A percentile compares a stretch with the other conserved stretches of the same genome.
These are phyloP conservation scores for Peniophora sp. DNA, from an alignment of 1,284 basidiomycete species.

Conservation along the genomic window DNA sequence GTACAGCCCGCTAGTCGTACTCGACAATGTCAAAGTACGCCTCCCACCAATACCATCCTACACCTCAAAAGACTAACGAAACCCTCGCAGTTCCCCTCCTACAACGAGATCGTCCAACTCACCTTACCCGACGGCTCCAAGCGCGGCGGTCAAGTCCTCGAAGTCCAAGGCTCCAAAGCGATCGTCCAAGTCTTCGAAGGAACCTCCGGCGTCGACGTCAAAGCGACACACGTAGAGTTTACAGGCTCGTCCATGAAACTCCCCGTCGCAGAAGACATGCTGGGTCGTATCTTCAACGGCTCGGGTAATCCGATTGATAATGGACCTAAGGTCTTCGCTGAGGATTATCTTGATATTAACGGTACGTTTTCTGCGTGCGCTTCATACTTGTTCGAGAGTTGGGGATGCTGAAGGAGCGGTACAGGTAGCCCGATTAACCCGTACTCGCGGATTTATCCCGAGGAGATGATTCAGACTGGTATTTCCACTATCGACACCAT, in stretches of 20 bases:
- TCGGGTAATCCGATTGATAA: conserved; percentile 98
- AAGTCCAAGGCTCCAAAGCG: conserved; percentile 98
- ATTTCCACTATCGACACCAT: conserved; percentile 98
- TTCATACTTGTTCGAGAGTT: neutral
- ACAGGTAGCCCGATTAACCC: conserved; percentile 98
- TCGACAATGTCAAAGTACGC: conserved; percentile 95
- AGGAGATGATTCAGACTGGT: conserved; percentile 99
- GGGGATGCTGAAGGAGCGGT: conserved; percentile 10
- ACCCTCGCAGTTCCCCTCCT: conserved; percentile 81
- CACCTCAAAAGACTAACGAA: conserved; percentile 1
- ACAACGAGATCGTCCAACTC: conserved; percentile 97
- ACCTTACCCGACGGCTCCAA: conserved; percentile 94
- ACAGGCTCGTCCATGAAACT: conserved; percentile 98
- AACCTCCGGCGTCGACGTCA: conserved; percentile 96
- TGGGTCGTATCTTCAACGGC: conserved; percentile 99
- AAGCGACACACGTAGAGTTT: conserved; percentile 96
- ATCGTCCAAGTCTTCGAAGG: conserved; percentile 99
- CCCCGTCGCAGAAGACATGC: conserved; percentile 99
- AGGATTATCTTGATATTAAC: conserved; percentile 99
- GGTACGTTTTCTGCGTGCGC: conserved; percentile 42
- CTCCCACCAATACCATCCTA: conserved; percentile 5
- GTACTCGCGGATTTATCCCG: conserved; percentile 98
- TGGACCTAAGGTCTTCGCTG: conserved; percentile 98
- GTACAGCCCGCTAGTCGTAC: conserved; percentile 82
- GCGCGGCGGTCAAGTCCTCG: conserved; percentile 95